Conservation (phyloP, 345 rosid genomes). For the Firmiana major region DNA sequence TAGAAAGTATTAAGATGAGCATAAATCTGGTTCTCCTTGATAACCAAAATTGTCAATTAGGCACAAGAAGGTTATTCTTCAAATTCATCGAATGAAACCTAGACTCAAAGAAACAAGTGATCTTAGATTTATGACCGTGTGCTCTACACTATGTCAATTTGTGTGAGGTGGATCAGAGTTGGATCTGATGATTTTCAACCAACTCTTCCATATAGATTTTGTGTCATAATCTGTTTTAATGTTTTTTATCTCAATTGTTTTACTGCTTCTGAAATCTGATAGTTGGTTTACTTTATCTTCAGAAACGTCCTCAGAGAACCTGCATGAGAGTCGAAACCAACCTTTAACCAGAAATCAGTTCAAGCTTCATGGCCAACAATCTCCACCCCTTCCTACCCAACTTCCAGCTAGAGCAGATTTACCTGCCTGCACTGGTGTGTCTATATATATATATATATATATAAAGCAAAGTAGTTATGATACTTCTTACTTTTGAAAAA, state of each 20-base stretch:
- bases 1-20: background rate
- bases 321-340: constrained; percentile 53
- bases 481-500: background rate
- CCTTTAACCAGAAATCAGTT: constrained; percentile 42
- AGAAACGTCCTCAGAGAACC: constrained; percentile 54
- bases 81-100: background rate
- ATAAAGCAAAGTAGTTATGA: background rate
- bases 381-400: constrained; percentile 63
- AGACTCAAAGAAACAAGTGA: background rate
- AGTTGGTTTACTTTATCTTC: constrained; percentile 18
- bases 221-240: constrained; percentile 2
- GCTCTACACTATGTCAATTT: background rate
- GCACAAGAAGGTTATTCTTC: background rate
- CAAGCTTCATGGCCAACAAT: constrained; percentile 47
- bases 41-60: background rate
- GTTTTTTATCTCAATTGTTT: constrained; percentile 8
- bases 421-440: constrained; percentile 82
- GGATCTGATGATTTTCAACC: background rate
- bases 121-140: constrained; percentile 2
- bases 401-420: constrained; percentile 88
- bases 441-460: background rate
- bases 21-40: background rate
- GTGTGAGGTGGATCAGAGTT: background rate
- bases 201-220: background rate
- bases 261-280: constrained; percentile 7